phyloP scores from a whole-genome alignment of 1,284 basidiomycete species.

The Gomphus sp. region DNA sequence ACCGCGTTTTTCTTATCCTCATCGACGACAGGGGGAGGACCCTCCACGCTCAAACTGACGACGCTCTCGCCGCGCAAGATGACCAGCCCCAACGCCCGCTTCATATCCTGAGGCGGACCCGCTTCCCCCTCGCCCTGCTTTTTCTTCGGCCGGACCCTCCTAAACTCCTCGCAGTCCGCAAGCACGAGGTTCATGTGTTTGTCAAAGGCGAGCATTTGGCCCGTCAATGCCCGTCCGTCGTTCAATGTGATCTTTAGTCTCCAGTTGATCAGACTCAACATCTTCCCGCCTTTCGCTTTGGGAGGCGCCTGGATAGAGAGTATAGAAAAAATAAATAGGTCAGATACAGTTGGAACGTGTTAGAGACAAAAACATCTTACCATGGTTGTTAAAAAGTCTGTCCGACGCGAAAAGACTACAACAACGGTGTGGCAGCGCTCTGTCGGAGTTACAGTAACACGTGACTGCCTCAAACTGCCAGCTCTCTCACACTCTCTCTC shows the following conservation, averaged over 20 bases:
- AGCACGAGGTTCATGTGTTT: slow-evolving; percentile 99
- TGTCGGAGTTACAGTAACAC: slow-evolving; percentile 2
- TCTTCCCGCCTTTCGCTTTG: slow-evolving; percentile 95
- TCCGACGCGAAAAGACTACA: not conserved
- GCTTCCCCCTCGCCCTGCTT: slow-evolving; percentile 66
- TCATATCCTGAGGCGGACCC: slow-evolving; percentile 88
- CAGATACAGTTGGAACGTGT: no score
- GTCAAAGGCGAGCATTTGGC: slow-evolving; percentile 99
- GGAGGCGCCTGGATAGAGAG: slow-evolving; percentile 59
- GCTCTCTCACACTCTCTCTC: no score
- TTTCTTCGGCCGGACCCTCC: slow-evolving; percentile 82
- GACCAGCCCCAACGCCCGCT: slow-evolving; percentile 90
- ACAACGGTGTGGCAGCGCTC: not conserved
- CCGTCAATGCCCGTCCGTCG: slow-evolving; percentile 92
- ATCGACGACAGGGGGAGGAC: slow-evolving; percentile 88
- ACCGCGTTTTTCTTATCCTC: slow-evolving; percentile 73
- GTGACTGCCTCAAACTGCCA: not conserved
- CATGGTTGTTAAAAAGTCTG: not conserved
- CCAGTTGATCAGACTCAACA: slow-evolving; percentile 98
- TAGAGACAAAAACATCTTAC: not conserved
- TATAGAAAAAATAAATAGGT: no score
- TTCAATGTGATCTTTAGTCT: slow-evolving; percentile 95
- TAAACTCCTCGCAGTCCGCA: slow-evolving; percentile 94
- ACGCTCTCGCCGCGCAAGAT: slow-evolving; percentile 96
- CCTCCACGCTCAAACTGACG: slow-evolving; percentile 92